Base-by-base conservation (phyloP, 1,284 basidiomycete species). In the Ceratobasidium sp. region DNA sequence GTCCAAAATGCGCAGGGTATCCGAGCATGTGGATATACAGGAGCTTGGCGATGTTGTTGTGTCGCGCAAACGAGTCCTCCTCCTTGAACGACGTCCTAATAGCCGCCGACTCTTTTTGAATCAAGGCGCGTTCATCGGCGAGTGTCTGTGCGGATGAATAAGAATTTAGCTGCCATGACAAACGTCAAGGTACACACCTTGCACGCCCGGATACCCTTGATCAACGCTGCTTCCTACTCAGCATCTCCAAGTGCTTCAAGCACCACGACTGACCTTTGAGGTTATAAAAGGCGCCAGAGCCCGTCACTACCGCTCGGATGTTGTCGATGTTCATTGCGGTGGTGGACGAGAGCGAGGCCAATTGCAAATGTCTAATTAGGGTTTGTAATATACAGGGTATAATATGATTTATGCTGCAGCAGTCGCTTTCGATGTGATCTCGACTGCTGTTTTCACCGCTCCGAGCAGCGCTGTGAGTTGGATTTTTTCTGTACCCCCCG, bases 11-110 rank as follows among this genome's bases (percentile, higher is more conserved):
- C 36, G 97, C 97, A 3, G 96, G 95, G 73, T 97, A 98, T 73
- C 97, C 97, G 28, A 99, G 91, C 97, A 99, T 99, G 82, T 99
- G 96, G 81, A 99, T 99, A 84, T 99, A 99, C 75, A 99, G 89
- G 25, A 99, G 87, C 81, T 99, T 99, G 74, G 96, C 96, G 79
- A 99, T 92, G 83, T 97, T 98, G 85, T 98, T 95, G 81, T 98
- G 92, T 72, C 96, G 90, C 74, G 92, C 86, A 81, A 91, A 92
- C 48, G 93, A 91, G 83, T 96, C 94, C 80, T 99, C 97, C 80
- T 98, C 96, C 76, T 96, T 92, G 83, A 99, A 99, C 0, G 95
- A 95, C 0, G 96, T 96, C 73, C 97, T 88, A 77, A 99, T 98
- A 23, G 96, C 94, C 6, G 97, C 97, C 1, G 94, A 96, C 83